Evolutionary conservation across 108 stramenopile genomes (phyloP), one percentile per base, ranked within the genome.

Genomic region (Fragilaria radians): DNA sequence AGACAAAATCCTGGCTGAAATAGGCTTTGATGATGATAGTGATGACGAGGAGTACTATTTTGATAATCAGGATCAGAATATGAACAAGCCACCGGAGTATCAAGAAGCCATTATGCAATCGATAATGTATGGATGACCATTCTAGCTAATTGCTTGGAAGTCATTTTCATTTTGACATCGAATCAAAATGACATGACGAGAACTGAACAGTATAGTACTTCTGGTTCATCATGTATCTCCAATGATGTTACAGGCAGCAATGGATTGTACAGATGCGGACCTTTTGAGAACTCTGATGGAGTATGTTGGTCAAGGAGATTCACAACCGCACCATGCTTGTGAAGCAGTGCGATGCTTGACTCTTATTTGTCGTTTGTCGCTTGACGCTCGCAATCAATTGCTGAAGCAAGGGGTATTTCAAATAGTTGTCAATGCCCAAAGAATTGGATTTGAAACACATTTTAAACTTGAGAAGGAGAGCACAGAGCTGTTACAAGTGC

Each of bases 1-100:
- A 22, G 22, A 52, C 26, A 18, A 27, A 1, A 18, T 22, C 22
- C 18, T 26, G 5, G 26, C 2, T 18, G 52, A 24, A 1, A 52
- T 52, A 26, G 52, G 18, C 1, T 18, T 52, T 23, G 52, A 52
- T 18, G 18, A 22, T 18, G 52, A 52, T 26, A 52, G 52, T 52
- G 52, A 52, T 26, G 52, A 52, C 52, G 52, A 52, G 5, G 52
- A 52, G 25, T 52, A 27, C 26, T 52, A 27, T 52, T n/a, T n/a
- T n/a, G 5, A 22, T 3, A 26, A 52, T 26, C 25, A 42, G 36
- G 11, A 11, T 11, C 7, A 42, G 14, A 14, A 42, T 42, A 14
- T 11, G 14, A 42, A 14, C 36, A 42, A 42, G 14, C 36, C 36
- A 42, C 36, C 36, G 14, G 36, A 42, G 36, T 42, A 42, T 42